phyloP scores from a whole-genome alignment of 1,139 yeast genomes.

The Yamadazyma diddensiae region DNA sequence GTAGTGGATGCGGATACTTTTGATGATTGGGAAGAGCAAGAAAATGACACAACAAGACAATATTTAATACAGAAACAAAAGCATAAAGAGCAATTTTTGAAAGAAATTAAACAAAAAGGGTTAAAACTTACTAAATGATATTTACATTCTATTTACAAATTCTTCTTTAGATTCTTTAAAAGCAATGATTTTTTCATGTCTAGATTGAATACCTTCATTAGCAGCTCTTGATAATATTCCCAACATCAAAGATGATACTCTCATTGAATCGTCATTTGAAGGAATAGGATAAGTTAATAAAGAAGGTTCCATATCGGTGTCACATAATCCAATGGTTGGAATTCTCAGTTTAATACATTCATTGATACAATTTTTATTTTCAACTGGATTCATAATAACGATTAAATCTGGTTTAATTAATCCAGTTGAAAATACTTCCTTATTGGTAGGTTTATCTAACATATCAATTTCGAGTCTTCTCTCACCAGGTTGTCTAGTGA shows the following conservation, averaged over 20 bases:
- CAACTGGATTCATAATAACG: slow-evolving; percentile 83
- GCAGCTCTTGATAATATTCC: slow-evolving; percentile 89
- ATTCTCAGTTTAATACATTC: slow-evolving; percentile 83
- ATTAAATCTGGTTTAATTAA: slow-evolving; percentile 85
- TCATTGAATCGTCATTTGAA: slow-evolving; percentile 88
- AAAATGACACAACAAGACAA: slow-evolving; percentile 2
- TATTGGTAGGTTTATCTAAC: slow-evolving; percentile 48
- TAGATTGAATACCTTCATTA: slow-evolving; percentile 63
- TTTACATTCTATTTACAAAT: not conserved
- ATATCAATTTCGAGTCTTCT: slow-evolving; percentile 47
- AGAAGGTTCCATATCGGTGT: slow-evolving; percentile 90
- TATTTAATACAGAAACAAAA: slow-evolving; percentile 18
- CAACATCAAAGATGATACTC: slow-evolving; percentile 73
- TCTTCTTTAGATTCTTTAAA: slow-evolving; percentile 1
- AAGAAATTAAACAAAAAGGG: slow-evolving; percentile 24
- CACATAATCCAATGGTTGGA: slow-evolving; percentile 92
- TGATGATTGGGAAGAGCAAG: slow-evolving; percentile 5
- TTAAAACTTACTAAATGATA: slow-evolving; percentile 4
- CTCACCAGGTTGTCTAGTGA: slow-evolving; percentile 64
- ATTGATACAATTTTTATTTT: slow-evolving; percentile 72
- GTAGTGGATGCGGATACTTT: slow-evolving; percentile 13
- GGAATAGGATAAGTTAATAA: slow-evolving; percentile 92
- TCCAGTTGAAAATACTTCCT: slow-evolving; percentile 49
- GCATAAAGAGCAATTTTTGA: slow-evolving; percentile 21
- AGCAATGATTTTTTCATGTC: slow-evolving; percentile 40